These are phyloP conservation scores for Dimocarpus longan DNA, from an alignment of 345 rosid species.

Conservation along the genomic window DNA sequence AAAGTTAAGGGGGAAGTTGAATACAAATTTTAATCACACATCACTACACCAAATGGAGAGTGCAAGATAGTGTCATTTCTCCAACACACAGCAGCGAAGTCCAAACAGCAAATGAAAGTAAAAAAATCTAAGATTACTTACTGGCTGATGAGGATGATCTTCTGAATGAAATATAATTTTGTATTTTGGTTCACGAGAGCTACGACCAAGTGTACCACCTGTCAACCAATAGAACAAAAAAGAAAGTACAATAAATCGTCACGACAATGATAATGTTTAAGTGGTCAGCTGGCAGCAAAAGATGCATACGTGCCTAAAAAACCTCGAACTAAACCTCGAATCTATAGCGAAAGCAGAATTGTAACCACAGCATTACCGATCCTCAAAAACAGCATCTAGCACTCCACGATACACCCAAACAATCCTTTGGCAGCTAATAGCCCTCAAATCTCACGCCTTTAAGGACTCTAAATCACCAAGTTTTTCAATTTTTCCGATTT, in stretches of 20 bases:
- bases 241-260: background rate
- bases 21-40: background rate
- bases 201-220: constrained; percentile 73
- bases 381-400: background rate
- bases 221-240: constrained; percentile 10
- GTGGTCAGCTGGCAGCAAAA: background rate
- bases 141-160: constrained; percentile 77
- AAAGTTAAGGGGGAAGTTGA: background rate
- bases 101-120: constrained; percentile 1
- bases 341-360: background rate
- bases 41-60: background rate
- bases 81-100: background rate
- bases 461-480: background rate
- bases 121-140: constrained; percentile 36
- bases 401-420: background rate
- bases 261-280: background rate
- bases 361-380: background rate
- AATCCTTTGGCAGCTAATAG: background rate
- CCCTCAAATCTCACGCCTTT: background rate
- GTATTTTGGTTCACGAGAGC: constrained; percentile 81
- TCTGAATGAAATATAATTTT: constrained; percentile 71
- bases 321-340: background rate
- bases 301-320: background rate
- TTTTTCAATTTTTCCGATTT: background rate
- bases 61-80: constrained; percentile 1